Evolutionary conservation across 768 basidiomycete species (phyloP).

Genomic region (Auriscalpium vulgare): DNA sequence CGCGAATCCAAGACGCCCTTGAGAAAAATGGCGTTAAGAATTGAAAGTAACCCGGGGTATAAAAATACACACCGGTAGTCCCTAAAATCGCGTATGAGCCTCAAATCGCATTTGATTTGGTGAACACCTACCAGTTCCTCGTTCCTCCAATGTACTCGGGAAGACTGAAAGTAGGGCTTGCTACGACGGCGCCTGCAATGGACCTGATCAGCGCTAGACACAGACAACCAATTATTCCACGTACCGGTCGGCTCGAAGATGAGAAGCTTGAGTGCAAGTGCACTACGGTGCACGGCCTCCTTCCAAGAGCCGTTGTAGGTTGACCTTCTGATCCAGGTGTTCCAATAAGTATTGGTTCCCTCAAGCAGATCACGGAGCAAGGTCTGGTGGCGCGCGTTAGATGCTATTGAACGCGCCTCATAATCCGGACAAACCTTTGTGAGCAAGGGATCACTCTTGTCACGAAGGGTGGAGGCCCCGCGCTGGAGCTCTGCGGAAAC

Average conservation of each 20-base stretch:
- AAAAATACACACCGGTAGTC: neutral
- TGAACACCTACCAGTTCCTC: slow-evolving; percentile 63
- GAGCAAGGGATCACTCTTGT: slow-evolving; percentile 63
- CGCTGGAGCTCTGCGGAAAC: slow-evolving; percentile 29
- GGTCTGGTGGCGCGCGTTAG: slow-evolving; percentile 27
- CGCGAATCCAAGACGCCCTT: slow-evolving; percentile 88
- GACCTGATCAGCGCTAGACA: neutral
- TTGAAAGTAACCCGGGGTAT: too few species aligned
- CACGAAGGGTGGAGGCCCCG: slow-evolving; percentile 38
- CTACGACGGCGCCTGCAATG: slow-evolving; percentile 75
- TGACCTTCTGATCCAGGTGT: slow-evolving; percentile 79
- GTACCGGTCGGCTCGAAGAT: slow-evolving; percentile 86
- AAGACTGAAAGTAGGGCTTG: slow-evolving; percentile 90
- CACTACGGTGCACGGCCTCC: slow-evolving; percentile 88
- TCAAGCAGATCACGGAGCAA: slow-evolving; percentile 50
- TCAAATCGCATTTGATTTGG: neutral
- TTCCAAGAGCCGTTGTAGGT: slow-evolving; percentile 94
- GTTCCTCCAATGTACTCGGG: slow-evolving; percentile 89
- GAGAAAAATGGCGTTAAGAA: neutral
- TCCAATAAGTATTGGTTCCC: slow-evolving; percentile 81
- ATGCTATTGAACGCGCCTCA: neutral
- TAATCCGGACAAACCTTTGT: slow-evolving; percentile 38
- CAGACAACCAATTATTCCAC: neutral
- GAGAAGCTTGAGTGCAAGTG: slow-evolving; percentile 87
- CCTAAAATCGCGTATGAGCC: slow-evolving; percentile 1